Evolutionary conservation across 2,329 filamentous ascomycete genomes (phyloP).

Genomic region (Tolypocladium inflatum): DNA sequence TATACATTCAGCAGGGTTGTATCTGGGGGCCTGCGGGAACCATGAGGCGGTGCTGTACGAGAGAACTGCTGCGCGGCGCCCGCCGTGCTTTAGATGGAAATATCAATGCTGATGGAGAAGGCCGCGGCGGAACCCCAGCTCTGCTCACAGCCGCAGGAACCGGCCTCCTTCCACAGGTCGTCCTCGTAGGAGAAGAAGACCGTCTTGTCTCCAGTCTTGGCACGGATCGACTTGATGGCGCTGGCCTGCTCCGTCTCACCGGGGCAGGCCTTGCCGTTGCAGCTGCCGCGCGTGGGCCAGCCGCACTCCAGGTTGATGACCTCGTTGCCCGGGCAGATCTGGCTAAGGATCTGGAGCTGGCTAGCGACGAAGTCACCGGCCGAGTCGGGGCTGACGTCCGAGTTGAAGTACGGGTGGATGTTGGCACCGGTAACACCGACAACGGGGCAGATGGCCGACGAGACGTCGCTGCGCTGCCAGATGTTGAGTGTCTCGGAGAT

Average conservation of each 20-base stretch:
- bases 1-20: constrained; percentile 16
- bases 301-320: constrained; percentile 84
- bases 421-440: constrained; percentile 78
- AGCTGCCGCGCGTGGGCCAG: constrained; percentile 64
- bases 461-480: constrained; percentile 56
- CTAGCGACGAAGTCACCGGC: constrained; percentile 69
- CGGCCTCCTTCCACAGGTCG: constrained; percentile 72
- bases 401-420: constrained; percentile 93
- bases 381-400: constrained; percentile 46
- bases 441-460: constrained; percentile 53
- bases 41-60: not conserved
- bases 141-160: constrained; percentile 65
- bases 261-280: constrained; percentile 67
- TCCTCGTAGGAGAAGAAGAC: constrained; percentile 77
- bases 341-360: constrained; percentile 63
- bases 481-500: constrained; percentile 79
- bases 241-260: constrained; percentile 54
- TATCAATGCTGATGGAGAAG: constrained; percentile 1
- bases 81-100: constrained; percentile 4
- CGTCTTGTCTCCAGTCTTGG: constrained; percentile 54
- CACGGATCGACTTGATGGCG: constrained; percentile 64
- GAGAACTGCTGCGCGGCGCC: not conserved
- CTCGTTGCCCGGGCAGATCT: constrained; percentile 60
- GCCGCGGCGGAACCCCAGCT: constrained; percentile 54
- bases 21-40: not conserved